Conservation (phyloP, 345 rosid genomes). For the Gossypium thurberi region DNA sequence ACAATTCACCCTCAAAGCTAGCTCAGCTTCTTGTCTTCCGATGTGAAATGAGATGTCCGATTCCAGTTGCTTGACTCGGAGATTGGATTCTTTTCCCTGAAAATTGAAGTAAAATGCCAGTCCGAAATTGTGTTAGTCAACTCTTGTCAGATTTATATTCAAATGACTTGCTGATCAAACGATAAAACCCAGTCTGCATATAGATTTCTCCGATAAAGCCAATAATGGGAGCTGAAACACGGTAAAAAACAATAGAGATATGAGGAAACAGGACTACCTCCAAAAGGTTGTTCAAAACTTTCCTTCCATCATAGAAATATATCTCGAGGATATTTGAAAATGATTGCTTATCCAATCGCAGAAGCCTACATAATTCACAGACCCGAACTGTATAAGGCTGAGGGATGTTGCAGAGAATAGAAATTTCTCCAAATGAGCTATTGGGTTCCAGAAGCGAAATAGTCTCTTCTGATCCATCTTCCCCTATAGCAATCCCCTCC, state of each 20-base stretch:
- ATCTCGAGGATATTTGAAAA: slow-evolving; percentile 76
- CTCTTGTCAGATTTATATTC: background rate
- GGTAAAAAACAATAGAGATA: background rate
- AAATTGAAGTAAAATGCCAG: slow-evolving; percentile 15
- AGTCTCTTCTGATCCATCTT: slow-evolving; percentile 77
- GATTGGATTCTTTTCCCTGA: slow-evolving; percentile 68
- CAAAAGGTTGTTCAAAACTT: slow-evolving; percentile 67
- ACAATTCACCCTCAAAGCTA: slow-evolving; percentile 77
- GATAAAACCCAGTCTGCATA: background rate
- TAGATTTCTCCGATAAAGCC: background rate
- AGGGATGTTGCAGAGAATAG: slow-evolving; percentile 90
- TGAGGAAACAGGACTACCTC: slow-evolving; percentile 42
- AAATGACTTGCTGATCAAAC: background rate
- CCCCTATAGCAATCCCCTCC: slow-evolving; percentile 63
- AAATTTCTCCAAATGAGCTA: slow-evolving; percentile 79
- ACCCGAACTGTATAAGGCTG: slow-evolving; percentile 85
- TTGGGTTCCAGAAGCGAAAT: slow-evolving; percentile 48
- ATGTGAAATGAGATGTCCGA: slow-evolving; percentile 81
- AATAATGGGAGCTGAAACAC: background rate
- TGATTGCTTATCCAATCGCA: slow-evolving; percentile 87
- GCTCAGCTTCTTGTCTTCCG: slow-evolving; percentile 93
- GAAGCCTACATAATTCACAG: slow-evolving; percentile 63
- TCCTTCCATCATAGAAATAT: slow-evolving; percentile 83
- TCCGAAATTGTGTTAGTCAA: background rate
- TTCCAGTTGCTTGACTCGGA: slow-evolving; percentile 66